Base-by-base conservation (phyloP, 2,329 filamentous ascomycete species). In the Aspergillus versicolor region DNA sequence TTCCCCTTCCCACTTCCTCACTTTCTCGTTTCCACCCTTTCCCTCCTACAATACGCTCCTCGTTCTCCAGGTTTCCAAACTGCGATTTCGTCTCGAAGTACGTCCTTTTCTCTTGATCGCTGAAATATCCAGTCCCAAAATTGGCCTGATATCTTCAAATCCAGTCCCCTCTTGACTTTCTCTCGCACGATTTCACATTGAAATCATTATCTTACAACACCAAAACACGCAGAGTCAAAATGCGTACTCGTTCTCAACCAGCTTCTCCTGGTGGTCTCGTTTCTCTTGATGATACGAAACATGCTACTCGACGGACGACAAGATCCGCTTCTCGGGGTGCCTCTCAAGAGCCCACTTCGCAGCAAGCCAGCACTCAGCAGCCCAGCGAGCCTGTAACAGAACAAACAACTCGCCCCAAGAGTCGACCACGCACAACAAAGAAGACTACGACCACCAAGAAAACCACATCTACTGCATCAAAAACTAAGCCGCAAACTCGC, bases 171-270 rank as follows among this genome's bases (percentile, higher is more conserved):
- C n/a, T 11, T 48, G 27, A 30, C 13, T n/a, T 21, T n/a, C n/a
- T 43, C 24, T 43, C 17, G 15, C 27, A 40, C 38, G 27, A 32
- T 42, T 12, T 34, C 17, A n/a, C 48, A 34, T 19, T 2, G n/a
- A 24, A 43, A 9, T 34, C 42, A n/a, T 41, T 34, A 15, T 37
- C 34, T 24, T 41, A 43, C 5, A 46, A n/a, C 17, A 34, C 24
- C 42, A 51, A 41, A 27, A 38, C 44, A 54, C 30, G 8, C 22
- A 42, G 27, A 56, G 43, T 58, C 62, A 66, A 60, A 52, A 75
- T 75, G 73, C 71, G 73, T 40, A 73, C 72, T 53, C 72, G 73
- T 54, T 75, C 73, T 30, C 71, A 76, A 57, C 69, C 70, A 21
- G 61, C 68, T 17, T 73, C 72, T 34, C 72, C 73, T 32, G 63